Evolutionary conservation across 2,329 filamentous ascomycete genomes (phyloP).

Genomic region (Beauveria medogensis): DNA sequence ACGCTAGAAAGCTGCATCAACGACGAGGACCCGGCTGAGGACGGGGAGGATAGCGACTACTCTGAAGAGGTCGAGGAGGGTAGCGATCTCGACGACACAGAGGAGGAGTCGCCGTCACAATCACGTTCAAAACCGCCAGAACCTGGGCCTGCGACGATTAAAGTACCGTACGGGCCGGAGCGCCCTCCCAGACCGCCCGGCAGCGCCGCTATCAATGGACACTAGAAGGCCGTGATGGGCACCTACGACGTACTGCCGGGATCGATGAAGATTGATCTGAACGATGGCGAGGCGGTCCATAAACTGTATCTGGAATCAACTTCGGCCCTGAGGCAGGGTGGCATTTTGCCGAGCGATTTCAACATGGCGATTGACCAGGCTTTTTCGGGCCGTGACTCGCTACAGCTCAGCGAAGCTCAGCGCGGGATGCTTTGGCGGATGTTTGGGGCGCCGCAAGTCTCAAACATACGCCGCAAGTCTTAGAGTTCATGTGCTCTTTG

Average conservation of each 20-base stretch:
- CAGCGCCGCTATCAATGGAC: slow-evolving; percentile 34
- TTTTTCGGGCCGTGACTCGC: not conserved
- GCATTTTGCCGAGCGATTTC: not conserved
- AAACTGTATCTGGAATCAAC: not conserved
- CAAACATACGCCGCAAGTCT: not conserved
- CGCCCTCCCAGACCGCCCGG: slow-evolving; percentile 32
- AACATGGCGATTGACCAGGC: not conserved
- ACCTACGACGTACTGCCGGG: not conserved
- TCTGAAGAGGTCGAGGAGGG: slow-evolving; percentile 56
- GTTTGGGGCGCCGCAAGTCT: not conserved
- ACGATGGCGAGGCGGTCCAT: not conserved
- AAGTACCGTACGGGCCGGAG: slow-evolving; percentile 40
- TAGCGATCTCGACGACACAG: slow-evolving; percentile 52
- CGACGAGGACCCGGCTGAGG: slow-evolving; percentile 28
- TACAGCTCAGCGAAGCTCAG: not conserved
- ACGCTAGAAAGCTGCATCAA: slow-evolving; percentile 49
- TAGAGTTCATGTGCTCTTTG: not conserved
- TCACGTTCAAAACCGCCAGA: slow-evolving; percentile 23
- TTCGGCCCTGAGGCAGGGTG: not conserved
- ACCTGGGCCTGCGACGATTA: slow-evolving; percentile 20
- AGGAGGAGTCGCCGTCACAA: slow-evolving; percentile 33
- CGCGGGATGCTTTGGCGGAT: not conserved
- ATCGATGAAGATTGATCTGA: not conserved
- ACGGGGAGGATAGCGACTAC: slow-evolving; percentile 56
- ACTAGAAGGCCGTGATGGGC: slow-evolving; percentile 26